These are phyloP conservation scores for Uronychia binucleata DNA, from an alignment of 73 alveolate genomes.

Conservation along the genomic window DNA sequence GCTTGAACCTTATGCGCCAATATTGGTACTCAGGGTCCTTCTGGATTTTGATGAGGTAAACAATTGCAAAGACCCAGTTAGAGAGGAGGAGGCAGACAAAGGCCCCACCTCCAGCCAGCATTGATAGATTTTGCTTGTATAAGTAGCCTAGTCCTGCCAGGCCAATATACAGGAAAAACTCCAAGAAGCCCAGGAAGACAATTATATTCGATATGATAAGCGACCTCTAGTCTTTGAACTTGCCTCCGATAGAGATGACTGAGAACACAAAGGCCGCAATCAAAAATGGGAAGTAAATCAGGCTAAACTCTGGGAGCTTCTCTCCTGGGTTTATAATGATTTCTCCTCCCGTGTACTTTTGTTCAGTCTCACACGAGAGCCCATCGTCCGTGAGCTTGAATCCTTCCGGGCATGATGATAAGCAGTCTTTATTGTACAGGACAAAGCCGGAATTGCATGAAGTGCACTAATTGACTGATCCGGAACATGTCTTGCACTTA, in stretches of 20 bases:
- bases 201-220: conserved; percentile 15
- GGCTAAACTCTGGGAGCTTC: neutral
- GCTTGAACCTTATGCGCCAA: neutral
- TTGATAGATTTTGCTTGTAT: neutral
- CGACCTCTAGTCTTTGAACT: conserved; percentile 9
- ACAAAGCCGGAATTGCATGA: conserved; percentile 12
- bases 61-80: neutral
- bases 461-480: conserved; percentile 7
- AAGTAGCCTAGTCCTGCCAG: conserved; percentile 6
- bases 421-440: conserved; percentile 10
- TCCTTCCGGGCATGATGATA: conserved; percentile 18
- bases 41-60: neutral
- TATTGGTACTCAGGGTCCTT: neutral
- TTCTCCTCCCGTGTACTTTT: neutral
- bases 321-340: neutral
- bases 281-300: conserved; percentile 3
- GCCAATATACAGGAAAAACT: conserved; percentile 9
- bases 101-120: conserved; percentile 1
- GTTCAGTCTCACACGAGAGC: neutral
- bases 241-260: conserved; percentile 7
- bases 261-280: neutral
- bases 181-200: conserved; percentile 37
- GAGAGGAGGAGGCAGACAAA: neutral
- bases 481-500: conserved; percentile 38
- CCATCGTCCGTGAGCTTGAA: conserved; percentile 7